A percentile compares a stretch with the other conserved stretches of the same genome.
These are phyloP conservation scores for Monosporozyma unispora DNA, from an alignment of 805 yeast genomes.

Conservation along the genomic window DNA sequence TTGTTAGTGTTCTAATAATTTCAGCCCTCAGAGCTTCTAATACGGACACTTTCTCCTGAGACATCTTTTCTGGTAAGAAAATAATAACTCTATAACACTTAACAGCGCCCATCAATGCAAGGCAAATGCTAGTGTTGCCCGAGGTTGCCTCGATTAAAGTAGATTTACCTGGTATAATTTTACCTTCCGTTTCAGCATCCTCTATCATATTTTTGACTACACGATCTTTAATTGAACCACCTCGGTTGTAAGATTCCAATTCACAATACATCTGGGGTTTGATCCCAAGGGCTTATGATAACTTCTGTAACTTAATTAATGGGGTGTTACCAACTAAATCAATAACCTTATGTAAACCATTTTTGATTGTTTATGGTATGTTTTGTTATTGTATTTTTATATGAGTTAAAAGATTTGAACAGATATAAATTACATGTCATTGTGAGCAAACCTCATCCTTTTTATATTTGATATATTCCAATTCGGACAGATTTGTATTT, in stretches of 20 bases:
- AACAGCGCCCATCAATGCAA: constrained; percentile 80
- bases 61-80: constrained; percentile 89
- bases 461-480: no score
- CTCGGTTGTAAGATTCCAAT: constrained; percentile 77
- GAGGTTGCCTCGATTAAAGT: constrained; percentile 85
- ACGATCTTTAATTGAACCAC: constrained; percentile 85
- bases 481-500: no score
- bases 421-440: no score
- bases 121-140: constrained; percentile 87
- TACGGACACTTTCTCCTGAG: constrained; percentile 81
- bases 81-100: constrained; percentile 80
- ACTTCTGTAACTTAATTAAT: constrained; percentile 58
- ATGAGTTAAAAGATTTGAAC: neutral
- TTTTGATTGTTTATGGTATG: neutral
- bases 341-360: constrained; percentile 37
- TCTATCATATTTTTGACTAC: constrained; percentile 82
- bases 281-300: constrained; percentile 68
- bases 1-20: constrained; percentile 83
- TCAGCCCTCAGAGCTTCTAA: constrained; percentile 86
- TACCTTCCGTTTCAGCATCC: constrained; percentile 73
- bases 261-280: constrained; percentile 66
- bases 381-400: no score
- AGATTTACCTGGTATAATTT: constrained; percentile 65
- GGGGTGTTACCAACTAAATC: constrained; percentile 86
- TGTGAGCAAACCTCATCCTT: no score